A percentile compares a stretch with the other conserved stretches of the same genome.
phyloP scores from a whole-genome alignment of 202 grass and related monocot genomes.

The Panicum hallii region DNA sequence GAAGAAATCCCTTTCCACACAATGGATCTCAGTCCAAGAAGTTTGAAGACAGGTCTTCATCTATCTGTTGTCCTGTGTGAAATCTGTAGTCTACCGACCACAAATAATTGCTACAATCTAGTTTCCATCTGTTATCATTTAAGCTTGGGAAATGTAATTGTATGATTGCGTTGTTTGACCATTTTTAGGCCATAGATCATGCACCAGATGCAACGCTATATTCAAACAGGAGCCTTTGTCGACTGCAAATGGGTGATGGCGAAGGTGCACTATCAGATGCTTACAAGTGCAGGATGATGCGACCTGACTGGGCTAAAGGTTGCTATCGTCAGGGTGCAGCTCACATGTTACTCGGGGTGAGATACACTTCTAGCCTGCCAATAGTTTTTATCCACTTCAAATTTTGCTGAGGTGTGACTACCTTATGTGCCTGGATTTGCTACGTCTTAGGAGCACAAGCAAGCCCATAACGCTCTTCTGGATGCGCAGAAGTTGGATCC shows the following conservation, averaged over 20 bases:
- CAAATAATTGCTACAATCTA: not conserved
- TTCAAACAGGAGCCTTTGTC: constrained; percentile 44
- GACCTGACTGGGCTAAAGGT: constrained; percentile 40
- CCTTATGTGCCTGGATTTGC: not conserved
- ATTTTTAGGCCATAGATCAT: constrained; percentile 24
- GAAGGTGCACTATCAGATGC: constrained; percentile 45
- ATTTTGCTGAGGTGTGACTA: not conserved
- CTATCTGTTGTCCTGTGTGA: not conserved
- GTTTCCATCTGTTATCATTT: not conserved
- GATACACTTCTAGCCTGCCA: not conserved
- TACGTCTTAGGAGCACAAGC: constrained; percentile 33
- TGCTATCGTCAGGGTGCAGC: not conserved
- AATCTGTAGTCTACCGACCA: not conserved
- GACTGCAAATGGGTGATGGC: constrained; percentile 31
- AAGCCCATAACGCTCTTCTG: constrained; percentile 39
- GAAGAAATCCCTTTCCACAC: not conserved
- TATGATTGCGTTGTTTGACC: not conserved
- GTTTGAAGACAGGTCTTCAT: not conserved
- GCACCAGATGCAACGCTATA: constrained; percentile 19
- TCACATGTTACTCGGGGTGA: not conserved
- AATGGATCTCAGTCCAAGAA: not conserved
- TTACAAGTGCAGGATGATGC: constrained; percentile 32
- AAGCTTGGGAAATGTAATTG: not conserved
- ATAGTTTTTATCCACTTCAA: not conserved
- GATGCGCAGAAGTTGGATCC: constrained; percentile 27